phyloP scores from a whole-genome alignment of 768 basidiomycete species.

The Kwoniella sp. region DNA sequence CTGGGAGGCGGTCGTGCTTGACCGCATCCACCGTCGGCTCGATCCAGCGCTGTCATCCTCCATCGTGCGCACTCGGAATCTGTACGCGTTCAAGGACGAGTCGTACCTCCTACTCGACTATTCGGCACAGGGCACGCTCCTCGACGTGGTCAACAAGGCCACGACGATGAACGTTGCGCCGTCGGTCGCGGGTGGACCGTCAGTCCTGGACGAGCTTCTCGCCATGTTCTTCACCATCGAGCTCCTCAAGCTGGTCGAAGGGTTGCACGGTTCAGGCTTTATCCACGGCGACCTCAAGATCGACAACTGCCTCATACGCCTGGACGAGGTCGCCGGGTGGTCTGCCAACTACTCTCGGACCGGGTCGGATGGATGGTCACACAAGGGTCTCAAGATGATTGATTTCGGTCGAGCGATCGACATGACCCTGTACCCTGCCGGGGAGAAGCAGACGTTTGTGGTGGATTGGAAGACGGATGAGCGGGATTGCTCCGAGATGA shows the following conservation, averaged over 20 bases:
- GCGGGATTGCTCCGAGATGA: conserved; percentile 86
- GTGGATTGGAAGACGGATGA: conserved; percentile 86
- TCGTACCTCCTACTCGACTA: conserved; percentile 82
- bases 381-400: conserved; percentile 85
- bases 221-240: conserved; percentile 95
- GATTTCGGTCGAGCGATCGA: conserved; percentile 98
- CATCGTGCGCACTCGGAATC: conserved; percentile 68
- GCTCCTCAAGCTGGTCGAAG: conserved; percentile 74
- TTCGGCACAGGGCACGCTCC: conserved; percentile 84
- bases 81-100: conserved; percentile 84
- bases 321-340: conserved; percentile 70
- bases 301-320: conserved; percentile 92
- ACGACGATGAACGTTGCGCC: conserved; percentile 64
- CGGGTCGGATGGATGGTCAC: conserved; percentile 77
- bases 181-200: conserved; percentile 16
- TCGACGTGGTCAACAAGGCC: conserved; percentile 86
- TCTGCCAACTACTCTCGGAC: conserved; percentile 67
- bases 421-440: conserved; percentile 68
- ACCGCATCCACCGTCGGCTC: conserved; percentile 69
- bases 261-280: conserved; percentile 73
- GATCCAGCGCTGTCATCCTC: conserved; percentile 58
- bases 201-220: conserved; percentile 76
- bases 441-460: conserved; percentile 63
- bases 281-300: conserved; percentile 99
- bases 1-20: conserved; percentile 89